phyloP scores from a whole-genome alignment of 2,329 filamentous ascomycete species.

The Epichloe sp. region DNA sequence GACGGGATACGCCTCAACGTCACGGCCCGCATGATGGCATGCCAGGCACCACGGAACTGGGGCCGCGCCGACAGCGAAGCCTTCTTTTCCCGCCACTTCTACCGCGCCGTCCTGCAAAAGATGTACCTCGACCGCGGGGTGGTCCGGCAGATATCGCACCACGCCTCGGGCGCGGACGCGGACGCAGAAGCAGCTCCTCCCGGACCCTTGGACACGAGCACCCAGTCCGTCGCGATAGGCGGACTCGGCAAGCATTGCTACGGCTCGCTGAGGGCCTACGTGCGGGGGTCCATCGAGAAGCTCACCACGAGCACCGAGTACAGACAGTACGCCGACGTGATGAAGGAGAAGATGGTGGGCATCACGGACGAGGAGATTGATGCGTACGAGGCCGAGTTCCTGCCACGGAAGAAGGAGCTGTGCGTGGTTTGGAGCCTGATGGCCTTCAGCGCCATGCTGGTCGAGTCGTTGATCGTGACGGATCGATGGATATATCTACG shows the following conservation, averaged over 20 bases:
- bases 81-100: constrained; percentile 92
- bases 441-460: constrained; percentile 83
- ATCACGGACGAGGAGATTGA: constrained; percentile 66
- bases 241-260: constrained; percentile 73
- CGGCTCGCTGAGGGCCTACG: constrained; percentile 59
- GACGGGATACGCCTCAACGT: constrained; percentile 78
- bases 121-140: constrained; percentile 82
- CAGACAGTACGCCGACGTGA: constrained; percentile 43
- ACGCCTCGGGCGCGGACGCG: background rate
- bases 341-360: constrained; percentile 50
- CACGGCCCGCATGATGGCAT: constrained; percentile 95
- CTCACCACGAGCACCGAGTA: constrained; percentile 46
- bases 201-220: constrained; percentile 42
- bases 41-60: constrained; percentile 93
- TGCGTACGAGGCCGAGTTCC: constrained; percentile 53
- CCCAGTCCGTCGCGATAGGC: constrained; percentile 75
- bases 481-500: constrained; percentile 81
- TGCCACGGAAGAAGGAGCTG: constrained; percentile 60
- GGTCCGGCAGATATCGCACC: constrained; percentile 45
- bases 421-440: constrained; percentile 87
- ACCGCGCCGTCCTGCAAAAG: constrained; percentile 76
- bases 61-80: constrained; percentile 62
- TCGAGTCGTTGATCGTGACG: constrained; percentile 80
- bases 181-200: constrained; percentile 8
- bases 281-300: constrained; percentile 69